Evolutionary conservation across 1,139 yeast species (phyloP).

Genomic region (Magnusiomyces clavatus): DNA sequence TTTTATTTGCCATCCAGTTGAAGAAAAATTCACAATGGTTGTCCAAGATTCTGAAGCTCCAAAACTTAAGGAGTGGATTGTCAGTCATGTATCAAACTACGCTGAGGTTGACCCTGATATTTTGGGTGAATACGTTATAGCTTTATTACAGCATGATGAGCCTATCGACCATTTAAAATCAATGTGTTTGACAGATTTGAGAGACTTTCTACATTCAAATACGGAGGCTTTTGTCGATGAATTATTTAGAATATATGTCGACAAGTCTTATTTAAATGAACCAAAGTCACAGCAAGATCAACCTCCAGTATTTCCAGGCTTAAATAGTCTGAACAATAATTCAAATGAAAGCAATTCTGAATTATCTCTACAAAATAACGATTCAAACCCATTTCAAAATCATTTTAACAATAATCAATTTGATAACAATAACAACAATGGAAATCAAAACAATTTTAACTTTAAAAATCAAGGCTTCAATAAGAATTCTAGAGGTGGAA

Average conservation of each 20-base stretch:
- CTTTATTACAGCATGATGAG: constrained; percentile 35
- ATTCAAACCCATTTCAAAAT: not conserved
- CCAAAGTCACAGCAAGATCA: not conserved
- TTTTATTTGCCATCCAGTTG: not conserved
- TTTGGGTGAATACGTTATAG: constrained; percentile 39
- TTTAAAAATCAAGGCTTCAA: constrained; percentile 5
- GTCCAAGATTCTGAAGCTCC: constrained; percentile 13
- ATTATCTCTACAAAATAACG: not conserved
- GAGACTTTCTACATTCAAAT: constrained; percentile 30
- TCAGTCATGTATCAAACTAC: constrained; percentile 28
- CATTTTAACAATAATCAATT: not conserved
- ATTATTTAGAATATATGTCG: constrained; percentile 18
- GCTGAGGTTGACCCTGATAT: constrained; percentile 36
- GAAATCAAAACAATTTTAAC: constrained; percentile 3
- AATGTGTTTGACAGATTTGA: constrained; percentile 32
- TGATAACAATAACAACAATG: constrained; percentile 4
- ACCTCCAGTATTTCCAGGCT: too few species aligned
- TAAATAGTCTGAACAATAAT: not conserved
- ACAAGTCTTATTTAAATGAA: constrained; percentile 9
- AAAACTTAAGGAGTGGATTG: constrained; percentile 35
- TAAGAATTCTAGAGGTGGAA: constrained; percentile 8
- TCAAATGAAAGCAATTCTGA: not conserved
- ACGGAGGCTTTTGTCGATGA: constrained; percentile 23
- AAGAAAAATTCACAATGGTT: constrained; percentile 5
- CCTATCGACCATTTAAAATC: constrained; percentile 28